Base-by-base conservation (phyloP, 163 green algal species). In the Prototheca stagnorum region DNA sequence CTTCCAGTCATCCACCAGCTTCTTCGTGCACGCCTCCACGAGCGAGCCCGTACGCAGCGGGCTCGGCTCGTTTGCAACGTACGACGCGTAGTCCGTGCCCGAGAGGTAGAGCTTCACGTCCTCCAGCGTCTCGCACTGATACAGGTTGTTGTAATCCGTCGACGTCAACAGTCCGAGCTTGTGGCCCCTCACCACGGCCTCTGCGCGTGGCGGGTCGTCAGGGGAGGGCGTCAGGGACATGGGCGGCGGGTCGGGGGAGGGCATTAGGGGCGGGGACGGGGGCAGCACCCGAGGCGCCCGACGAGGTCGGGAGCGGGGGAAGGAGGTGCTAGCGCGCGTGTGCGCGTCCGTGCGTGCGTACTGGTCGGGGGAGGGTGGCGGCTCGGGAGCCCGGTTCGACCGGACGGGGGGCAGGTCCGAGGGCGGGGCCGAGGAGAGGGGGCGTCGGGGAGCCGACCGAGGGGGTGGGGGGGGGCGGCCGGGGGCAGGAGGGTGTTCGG, bases 101-200 rank as follows among this genome's bases (percentile, higher is more conserved):
- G 72, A 81, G 67, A 98, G 59, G 61, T 97, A 88, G 7, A 98
- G 70, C 70, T 97, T 97, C 35, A 98, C 86, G 56, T 98, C 90
- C 2, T 97, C 90, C 44, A 98, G 67, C 4, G 65, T 85, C 56
- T 97, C 88, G 65, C 90, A 98, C 57, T 97, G 88, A 27, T 65
- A 84, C 19, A 98, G 58, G 57, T 95, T 95, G 67, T 93, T 93
- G 72, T 98, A 98, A 52, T 98, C 90, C 17, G 77, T 56, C 3
- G 78, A 65, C 0, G 75, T 85, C 4, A 98, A 72, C 24, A 98
- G 59, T 11, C 82, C 86, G 22, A 68, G 67, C 52, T 82, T 85
- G 62, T 93, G 81, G 0, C 90, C 89, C 5, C 90, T 76, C 7
- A 96, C 73, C 23, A 95, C 70, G 6, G 66, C 87, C 68, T 98